Evolutionary conservation across 164 flowering plant genomes (phyloP), one percentile per base, ranked within the genome.

Genomic region (Litsea cubeba): DNA sequence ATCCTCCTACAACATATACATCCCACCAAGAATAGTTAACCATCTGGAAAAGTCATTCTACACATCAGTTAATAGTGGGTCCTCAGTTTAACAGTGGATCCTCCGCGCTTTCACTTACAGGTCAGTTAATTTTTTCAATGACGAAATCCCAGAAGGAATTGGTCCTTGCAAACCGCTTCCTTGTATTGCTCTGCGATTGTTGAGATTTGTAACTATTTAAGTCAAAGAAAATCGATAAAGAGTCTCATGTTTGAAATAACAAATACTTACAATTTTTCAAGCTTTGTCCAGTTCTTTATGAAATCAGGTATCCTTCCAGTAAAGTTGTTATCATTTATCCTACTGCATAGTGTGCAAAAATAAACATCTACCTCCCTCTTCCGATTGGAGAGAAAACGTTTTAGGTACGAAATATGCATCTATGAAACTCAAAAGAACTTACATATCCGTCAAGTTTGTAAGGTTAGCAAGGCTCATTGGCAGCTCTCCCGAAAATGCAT

Each of bases 1-100:
- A 91, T 88, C 79, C 86, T 83, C 90, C 94, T 91, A 88, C 69
- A 79, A 14, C 40, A 71, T 40, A 40, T 54, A 18, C 17, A 54
- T 54, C n/a, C 46, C 60, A 3, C 17, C 6, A 54, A 54, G n/a
- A n/a, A n/a, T n/a, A n/a, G n/a, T n/a, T n/a, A n/a, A n/a, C n/a
- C n/a, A n/a, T n/a, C n/a, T n/a, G n/a, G n/a, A n/a, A n/a, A n/a
- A n/a, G n/a, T n/a, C n/a, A n/a, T n/a, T n/a, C n/a, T n/a, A n/a
- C n/a, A n/a, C n/a, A n/a, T n/a, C n/a, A n/a, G n/a, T n/a, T n/a
- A n/a, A n/a, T n/a, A n/a, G n/a, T n/a, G n/a, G n/a, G n/a, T n/a
- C n/a, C n/a, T n/a, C n/a, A n/a, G n/a, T n/a, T n/a, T n/a, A n/a
- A n/a, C n/a, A n/a, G n/a, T n/a, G n/a, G n/a, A n/a, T n/a, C n/a